These are phyloP conservation scores for Skeletonema potamos DNA, from an alignment of 108 stramenopile genomes.

Conservation along the genomic window DNA sequence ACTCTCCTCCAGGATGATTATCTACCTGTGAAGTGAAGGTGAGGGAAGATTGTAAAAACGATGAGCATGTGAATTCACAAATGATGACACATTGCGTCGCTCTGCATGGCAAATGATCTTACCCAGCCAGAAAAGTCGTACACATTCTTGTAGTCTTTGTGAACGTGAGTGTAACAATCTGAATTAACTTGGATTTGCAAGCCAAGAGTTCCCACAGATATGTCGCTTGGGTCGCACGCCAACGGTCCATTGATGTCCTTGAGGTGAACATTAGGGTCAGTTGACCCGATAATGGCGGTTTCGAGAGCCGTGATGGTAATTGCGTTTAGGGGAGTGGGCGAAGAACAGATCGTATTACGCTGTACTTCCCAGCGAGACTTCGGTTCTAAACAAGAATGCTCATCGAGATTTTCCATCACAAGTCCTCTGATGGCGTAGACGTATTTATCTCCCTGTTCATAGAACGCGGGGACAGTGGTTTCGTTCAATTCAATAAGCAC, in stretches of 20 bases:
- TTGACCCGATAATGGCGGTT: slow-evolving; percentile 11
- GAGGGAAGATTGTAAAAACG: too few relatives aligned
- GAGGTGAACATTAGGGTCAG: slow-evolving; percentile 20
- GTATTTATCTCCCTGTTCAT: slow-evolving; percentile 28
- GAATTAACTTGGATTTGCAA: slow-evolving; percentile 41
- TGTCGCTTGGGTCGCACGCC: slow-evolving; percentile 13
- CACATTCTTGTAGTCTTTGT: slow-evolving; percentile 52
- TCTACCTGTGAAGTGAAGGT: too few relatives aligned
- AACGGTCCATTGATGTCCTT: slow-evolving; percentile 21
- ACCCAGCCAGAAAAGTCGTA: slow-evolving; percentile 65
- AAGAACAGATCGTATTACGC: slow-evolving; percentile 19
- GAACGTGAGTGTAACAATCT: slow-evolving; percentile 51
- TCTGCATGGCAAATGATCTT: too few relatives aligned
- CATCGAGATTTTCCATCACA: slow-evolving; percentile 25
- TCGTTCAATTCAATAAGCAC: slow-evolving; percentile 24
- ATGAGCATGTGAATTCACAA: too few relatives aligned
- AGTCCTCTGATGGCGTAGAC: slow-evolving; percentile 57
- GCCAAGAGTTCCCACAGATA: slow-evolving; percentile 4
- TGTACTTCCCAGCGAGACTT: slow-evolving; percentile 29
- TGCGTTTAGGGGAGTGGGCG: slow-evolving; percentile 1
- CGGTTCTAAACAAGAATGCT: slow-evolving; percentile 25
- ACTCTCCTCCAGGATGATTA: slow-evolving; percentile 40
- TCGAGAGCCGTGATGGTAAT: slow-evolving; percentile 17
- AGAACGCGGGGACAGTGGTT: slow-evolving; percentile 16
- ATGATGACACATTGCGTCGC: too few relatives aligned